Base-by-base conservation (phyloP, 1,284 basidiomycete species). In the Pisolithus thermaeus region DNA sequence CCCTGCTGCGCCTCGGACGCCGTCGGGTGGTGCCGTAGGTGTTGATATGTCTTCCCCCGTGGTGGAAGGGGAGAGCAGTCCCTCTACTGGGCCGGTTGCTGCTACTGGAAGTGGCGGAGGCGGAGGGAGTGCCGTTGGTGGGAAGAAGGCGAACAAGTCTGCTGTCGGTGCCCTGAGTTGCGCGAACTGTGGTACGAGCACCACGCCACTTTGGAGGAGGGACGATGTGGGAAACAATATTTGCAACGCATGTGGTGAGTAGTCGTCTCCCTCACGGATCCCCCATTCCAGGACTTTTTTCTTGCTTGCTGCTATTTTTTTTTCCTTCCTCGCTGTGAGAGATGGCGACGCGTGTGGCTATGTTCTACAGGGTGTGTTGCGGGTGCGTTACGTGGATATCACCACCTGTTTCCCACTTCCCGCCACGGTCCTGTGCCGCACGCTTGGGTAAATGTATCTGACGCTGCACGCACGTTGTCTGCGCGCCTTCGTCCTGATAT, bases 161-260 rank as follows among this genome's bases (percentile, higher is more conserved):
- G 73, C 79, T 0, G 86, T 92, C 38, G 90, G 90, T 52, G 91
- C 87, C 16, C 71, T 95, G 62, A 85, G 85, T 64, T 97, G 93
- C 70, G 83, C 88, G 40, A 93, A 94, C 68, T 97, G 93, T 69
- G 89, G 90, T 18, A 96, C 93, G 40, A 92, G 89, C 67, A 96
- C 94, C 41, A 97, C 93, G 1, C 93, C 93, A 12, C 74, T 97
- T 5, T 97, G 93, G 93, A 76, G 93, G 63, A 76, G 93, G 61
- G 94, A 97, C 64, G 93, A 95, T 65, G 89, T 92, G 55, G 93
- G 93, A 47, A 90, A 94, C 72, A 92, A 90, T 68, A 90, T 90
- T 53, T 92, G 89, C 68, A 95, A 95, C 70, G 92, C 92, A 51
- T 95, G 92, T 73, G 92, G 92, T 93, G 72, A 72, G 91, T 86